These are phyloP conservation scores for Diversispora epigaea DNA, from an alignment of 192 early-diverging fungal species.

Conservation along the genomic window DNA sequence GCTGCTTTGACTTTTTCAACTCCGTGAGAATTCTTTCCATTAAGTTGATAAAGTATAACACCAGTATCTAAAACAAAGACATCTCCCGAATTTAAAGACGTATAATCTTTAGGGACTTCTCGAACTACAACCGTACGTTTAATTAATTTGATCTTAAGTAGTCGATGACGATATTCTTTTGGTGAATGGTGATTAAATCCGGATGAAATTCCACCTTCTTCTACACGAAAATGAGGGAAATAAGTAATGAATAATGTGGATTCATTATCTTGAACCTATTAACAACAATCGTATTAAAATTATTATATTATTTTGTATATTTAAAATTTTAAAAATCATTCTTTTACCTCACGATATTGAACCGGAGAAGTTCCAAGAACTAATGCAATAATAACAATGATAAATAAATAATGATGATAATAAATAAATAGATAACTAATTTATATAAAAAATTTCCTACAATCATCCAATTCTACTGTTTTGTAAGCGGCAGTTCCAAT, in stretches of 20 bases:
- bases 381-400: slow-evolving; percentile 26
- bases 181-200: slow-evolving; percentile 73
- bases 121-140: slow-evolving; percentile 54
- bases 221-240: slow-evolving; percentile 58
- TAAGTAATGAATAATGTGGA: slow-evolving; percentile 66
- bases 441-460: slow-evolving; percentile 37
- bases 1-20: slow-evolving; percentile 71
- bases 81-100: slow-evolving; percentile 65
- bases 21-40: slow-evolving; percentile 60
- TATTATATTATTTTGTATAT: background rate
- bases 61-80: slow-evolving; percentile 77
- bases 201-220: slow-evolving; percentile 65
- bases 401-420: background rate
- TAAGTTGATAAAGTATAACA: slow-evolving; percentile 67
- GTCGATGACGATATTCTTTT: slow-evolving; percentile 43
- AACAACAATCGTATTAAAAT: background rate
- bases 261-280: slow-evolving; percentile 65
- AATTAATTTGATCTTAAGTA: slow-evolving; percentile 57
- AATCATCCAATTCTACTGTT: slow-evolving; percentile 74
- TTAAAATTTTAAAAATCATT: background rate
- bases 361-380: slow-evolving; percentile 63
- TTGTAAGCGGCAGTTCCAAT: slow-evolving; percentile 86
- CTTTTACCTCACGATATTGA: slow-evolving; percentile 68
- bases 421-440: background rate
- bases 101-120: slow-evolving; percentile 55